Percentiles rank a stretch among this genome's conserved stretches.
phyloP scores from a whole-genome alignment of 83 land plant genomes.

The Diphasiastrum complanatum region DNA sequence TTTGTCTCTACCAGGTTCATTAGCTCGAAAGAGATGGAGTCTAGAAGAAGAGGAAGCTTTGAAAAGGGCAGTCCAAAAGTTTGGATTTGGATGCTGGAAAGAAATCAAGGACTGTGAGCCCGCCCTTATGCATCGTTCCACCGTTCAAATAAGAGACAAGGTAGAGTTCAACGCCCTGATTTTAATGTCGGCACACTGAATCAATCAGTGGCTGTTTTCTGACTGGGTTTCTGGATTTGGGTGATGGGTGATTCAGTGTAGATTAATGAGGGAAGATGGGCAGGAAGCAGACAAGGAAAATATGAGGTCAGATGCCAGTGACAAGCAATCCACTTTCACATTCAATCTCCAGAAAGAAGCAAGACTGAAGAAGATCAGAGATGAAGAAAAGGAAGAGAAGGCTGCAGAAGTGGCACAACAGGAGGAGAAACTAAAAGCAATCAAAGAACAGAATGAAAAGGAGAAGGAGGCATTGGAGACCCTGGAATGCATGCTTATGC shows the following conservation, averaged over 20 bases:
- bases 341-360: slow-evolving; percentile 36
- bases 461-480: slow-evolving; percentile 61
- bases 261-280: slow-evolving; percentile 18
- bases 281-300: slow-evolving; percentile 26
- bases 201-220: not conserved
- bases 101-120: slow-evolving; percentile 43
- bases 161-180: slow-evolving; percentile 1
- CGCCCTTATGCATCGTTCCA: slow-evolving; percentile 1
- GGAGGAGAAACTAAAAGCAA: slow-evolving; percentile 48
- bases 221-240: not conserved
- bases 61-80: slow-evolving; percentile 20
- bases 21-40: slow-evolving; percentile 24
- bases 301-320: not conserved
- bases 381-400: slow-evolving; percentile 51
- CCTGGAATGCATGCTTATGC: slow-evolving; percentile 50
- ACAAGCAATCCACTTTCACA: slow-evolving; percentile 32
- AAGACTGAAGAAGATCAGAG: slow-evolving; percentile 36
- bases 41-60: slow-evolving; percentile 23
- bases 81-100: slow-evolving; percentile 26
- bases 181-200: not conserved
- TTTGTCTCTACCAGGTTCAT: too few species aligned
- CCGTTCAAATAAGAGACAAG: slow-evolving; percentile 20
- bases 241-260: too few species aligned
- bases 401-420: slow-evolving; percentile 45
- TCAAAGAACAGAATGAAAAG: slow-evolving; percentile 51